A percentile compares a stretch with the other conserved stretches of the same genome.
Evolutionary conservation across 768 basidiomycete genomes (phyloP).

Genomic region (Mrakia blollopis): DNA sequence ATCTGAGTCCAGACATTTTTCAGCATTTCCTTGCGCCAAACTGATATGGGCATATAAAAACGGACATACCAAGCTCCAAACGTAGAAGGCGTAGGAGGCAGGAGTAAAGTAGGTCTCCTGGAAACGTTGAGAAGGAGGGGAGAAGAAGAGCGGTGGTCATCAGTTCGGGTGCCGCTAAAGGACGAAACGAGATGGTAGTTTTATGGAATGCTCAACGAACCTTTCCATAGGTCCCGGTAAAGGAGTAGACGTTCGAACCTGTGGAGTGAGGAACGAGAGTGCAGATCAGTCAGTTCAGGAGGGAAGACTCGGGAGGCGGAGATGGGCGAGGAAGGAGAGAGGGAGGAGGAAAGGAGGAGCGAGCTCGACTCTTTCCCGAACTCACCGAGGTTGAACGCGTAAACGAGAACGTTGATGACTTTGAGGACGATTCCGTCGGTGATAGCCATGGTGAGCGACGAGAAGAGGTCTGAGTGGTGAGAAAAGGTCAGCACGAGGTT

Average conservation of each 20-base stretch:
- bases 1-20: no score
- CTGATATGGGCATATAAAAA: no score
- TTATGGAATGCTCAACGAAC: neutral
- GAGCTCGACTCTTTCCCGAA: neutral
- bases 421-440: slow-evolving; percentile 23
- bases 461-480: neutral
- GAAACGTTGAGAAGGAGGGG: no score
- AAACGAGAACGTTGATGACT: slow-evolving; percentile 27
- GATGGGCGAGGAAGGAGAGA: slow-evolving; percentile 3
- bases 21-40: no score
- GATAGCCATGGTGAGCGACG: slow-evolving; percentile 19
- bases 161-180: no score
- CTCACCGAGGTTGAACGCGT: slow-evolving; percentile 9
- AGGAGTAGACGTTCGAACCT: slow-evolving; percentile 14
- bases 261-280: neutral
- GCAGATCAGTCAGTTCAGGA: neutral
- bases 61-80: no score
- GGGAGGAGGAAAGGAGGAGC: neutral
- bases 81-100: slow-evolving; percentile 27
- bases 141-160: no score
- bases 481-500: neutral
- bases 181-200: neutral
- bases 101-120: slow-evolving; percentile 29
- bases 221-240: slow-evolving; percentile 13
- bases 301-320: neutral